Conservation (phyloP, 148 eudicot species). For the Camellia lanceoleosa region DNA sequence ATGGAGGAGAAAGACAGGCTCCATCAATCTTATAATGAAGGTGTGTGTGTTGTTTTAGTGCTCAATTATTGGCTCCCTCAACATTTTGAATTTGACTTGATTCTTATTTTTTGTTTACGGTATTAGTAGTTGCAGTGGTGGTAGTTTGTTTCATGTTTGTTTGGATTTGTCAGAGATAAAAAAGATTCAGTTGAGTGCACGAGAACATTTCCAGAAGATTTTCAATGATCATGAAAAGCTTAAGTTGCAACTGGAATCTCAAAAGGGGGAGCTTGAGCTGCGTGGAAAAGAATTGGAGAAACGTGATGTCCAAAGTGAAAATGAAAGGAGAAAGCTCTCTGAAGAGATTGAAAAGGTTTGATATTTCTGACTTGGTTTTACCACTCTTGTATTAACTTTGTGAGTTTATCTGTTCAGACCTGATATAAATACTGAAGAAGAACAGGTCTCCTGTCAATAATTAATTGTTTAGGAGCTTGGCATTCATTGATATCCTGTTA, state of each 20-base stretch:
- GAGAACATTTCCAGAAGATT: slow-evolving; percentile 79
- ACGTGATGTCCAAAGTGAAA: slow-evolving; percentile 82
- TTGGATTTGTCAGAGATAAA: slow-evolving; percentile 55
- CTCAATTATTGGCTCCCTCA: not conserved
- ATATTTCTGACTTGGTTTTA: not conserved
- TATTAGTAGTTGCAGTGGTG: not conserved
- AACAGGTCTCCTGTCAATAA: not conserved
- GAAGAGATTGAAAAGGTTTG: slow-evolving; percentile 84
- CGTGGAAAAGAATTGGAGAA: slow-evolving; percentile 76
- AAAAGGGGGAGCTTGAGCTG: slow-evolving; percentile 62
- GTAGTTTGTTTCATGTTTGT: slow-evolving; percentile 15
- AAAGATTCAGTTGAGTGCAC: slow-evolving; percentile 76
- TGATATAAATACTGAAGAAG: slow-evolving; percentile 1
- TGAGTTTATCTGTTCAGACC: not conserved
- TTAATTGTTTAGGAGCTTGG: not conserved
- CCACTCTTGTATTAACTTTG: not conserved
- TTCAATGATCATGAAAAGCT: slow-evolving; percentile 79
- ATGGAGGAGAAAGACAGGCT: slow-evolving; percentile 79
- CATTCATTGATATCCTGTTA: not conserved
- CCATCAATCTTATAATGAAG: slow-evolving; percentile 78
- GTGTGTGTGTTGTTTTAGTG: slow-evolving; percentile 25
- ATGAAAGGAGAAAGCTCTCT: slow-evolving; percentile 65
- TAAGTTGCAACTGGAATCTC: slow-evolving; percentile 66
- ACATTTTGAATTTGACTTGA: not conserved
- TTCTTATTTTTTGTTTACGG: not conserved